Evolutionary conservation across 2,329 filamentous ascomycete genomes (phyloP).

Genomic region (Fusarium caatingaense): DNA sequence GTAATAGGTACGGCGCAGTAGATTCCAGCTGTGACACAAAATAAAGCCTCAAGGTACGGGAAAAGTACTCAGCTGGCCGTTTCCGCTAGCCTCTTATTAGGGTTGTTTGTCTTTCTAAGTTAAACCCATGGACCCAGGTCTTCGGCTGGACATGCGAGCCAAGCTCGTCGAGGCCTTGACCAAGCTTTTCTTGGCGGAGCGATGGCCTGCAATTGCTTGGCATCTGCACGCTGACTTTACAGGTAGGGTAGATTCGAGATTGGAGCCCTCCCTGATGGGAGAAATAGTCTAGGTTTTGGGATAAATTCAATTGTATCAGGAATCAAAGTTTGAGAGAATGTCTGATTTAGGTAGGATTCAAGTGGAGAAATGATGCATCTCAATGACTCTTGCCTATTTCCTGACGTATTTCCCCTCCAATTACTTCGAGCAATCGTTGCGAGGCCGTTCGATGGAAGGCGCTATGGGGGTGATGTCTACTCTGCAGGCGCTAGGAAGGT

Average conservation of each 20-base stretch:
- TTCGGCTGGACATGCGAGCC: slow-evolving; percentile 35
- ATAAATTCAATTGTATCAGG: background rate
- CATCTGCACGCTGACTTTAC: slow-evolving; percentile 39
- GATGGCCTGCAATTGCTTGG: slow-evolving; percentile 40
- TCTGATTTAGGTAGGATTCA: background rate
- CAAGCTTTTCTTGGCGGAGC: slow-evolving; percentile 49
- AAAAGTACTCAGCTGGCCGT: slow-evolving; percentile 14
- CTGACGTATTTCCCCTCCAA: slow-evolving; percentile 4
- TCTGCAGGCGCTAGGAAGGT: slow-evolving; percentile 34
- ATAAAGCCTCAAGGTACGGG: slow-evolving; percentile 1
- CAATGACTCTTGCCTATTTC: background rate
- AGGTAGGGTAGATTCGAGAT: slow-evolving; percentile 32
- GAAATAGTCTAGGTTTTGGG: background rate
- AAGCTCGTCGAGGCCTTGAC: slow-evolving; percentile 42
- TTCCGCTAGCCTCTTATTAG: slow-evolving; percentile 10
- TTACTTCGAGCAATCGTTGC: background rate
- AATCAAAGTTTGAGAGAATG: background rate
- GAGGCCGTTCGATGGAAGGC: slow-evolving; percentile 16
- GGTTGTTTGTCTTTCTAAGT: slow-evolving; percentile 12
- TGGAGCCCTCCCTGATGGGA: background rate
- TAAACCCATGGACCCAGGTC: slow-evolving; percentile 20
- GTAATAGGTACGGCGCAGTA: background rate
- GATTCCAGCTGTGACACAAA: slow-evolving; percentile 2
- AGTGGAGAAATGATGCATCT: background rate
- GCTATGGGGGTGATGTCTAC: slow-evolving; percentile 11